Base-by-base conservation (phyloP, 768 basidiomycete species). In the Tylopilus sp. region DNA sequence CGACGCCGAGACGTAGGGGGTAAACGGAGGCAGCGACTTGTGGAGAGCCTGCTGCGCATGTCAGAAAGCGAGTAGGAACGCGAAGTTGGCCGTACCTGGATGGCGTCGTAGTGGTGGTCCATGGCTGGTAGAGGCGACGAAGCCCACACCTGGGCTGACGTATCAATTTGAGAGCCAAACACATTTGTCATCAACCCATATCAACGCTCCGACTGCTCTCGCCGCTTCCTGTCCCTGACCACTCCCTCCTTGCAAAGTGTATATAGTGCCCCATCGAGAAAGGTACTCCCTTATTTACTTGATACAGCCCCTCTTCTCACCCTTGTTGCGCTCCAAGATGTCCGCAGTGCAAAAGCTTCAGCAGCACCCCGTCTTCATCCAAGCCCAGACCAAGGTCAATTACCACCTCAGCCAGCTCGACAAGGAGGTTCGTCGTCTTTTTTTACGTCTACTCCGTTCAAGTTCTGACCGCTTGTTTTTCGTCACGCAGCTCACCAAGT, bases 391-490 rank as follows among this genome's bases (percentile, higher is more conserved):
- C 69, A 89, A 87, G 78, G 88, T 84, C 55, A 77, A 77, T 61
- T 81, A 86, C 74, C 91, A 97, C 69, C 72, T 91, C 65, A 74
- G 68, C 71, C 89, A 95, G 78, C 87, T 98, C 65, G 95, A 98
- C 78, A 97, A 97, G 71, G 95, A 98, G 88, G 95, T 93, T 40
- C 35, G 81, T 74, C 5, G 10, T 18, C 36, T 15, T 33, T 28
- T 33, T 38, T 15, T n/a, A 1, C 11, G 8, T 35, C 10, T 10
- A 3, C 20, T 35, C 11, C 12, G 1, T 21, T 20, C 44, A 31
- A 40, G 45, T 46, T 47, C 44, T 42, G 35, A 57, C 44, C 26
- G 20, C 23, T 6, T n/a, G 5, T 10, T 40, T 28, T 44, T 6
- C 61, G 20, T 52, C 3, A n/a, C 12, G 23, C 64, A 89, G 87